Evolutionary conservation across 352 stramenopile genomes (phyloP).

Genomic region (Globisporangium parvum): DNA sequence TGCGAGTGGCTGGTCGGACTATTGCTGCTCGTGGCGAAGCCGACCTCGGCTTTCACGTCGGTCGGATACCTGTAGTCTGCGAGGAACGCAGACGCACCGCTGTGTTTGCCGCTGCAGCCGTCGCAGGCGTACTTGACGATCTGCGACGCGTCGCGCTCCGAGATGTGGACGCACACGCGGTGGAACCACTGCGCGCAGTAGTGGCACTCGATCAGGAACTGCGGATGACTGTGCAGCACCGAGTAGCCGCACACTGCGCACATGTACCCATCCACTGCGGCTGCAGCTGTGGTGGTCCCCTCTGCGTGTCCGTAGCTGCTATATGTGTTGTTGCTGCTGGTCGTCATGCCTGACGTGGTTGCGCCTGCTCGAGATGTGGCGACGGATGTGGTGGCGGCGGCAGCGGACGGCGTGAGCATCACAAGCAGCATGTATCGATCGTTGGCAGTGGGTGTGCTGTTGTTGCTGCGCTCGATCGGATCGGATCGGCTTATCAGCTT

Average conservation of each 20-base stretch:
- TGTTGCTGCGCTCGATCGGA: constrained; percentile 3
- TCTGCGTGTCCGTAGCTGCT: neutral
- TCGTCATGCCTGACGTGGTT: neutral
- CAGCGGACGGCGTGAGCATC: constrained; percentile 11
- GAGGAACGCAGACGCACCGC: constrained; percentile 17
- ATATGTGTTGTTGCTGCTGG: neutral
- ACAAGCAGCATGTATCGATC: constrained; percentile 1
- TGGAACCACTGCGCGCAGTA: constrained; percentile 53
- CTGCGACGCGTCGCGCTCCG: constrained; percentile 36
- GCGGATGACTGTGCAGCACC: constrained; percentile 12
- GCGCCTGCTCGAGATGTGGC: neutral
- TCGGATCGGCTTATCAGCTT: too few relatives aligned
- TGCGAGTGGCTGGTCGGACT: neutral
- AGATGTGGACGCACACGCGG: constrained; percentile 38
- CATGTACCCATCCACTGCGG: constrained; percentile 9
- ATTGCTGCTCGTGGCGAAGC: neutral
- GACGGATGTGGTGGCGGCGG: neutral
- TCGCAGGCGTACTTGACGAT: constrained; percentile 43
- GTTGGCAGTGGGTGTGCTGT: neutral
- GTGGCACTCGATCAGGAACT: constrained; percentile 47
- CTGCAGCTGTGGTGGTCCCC: neutral
- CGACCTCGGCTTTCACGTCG: neutral
- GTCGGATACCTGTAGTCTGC: neutral
- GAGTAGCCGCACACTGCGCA: constrained; percentile 15
- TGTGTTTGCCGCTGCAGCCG: constrained; percentile 21